These are phyloP conservation scores for Neofusicoccum ribis DNA, from an alignment of 2,329 filamentous ascomycete species.

Conservation along the genomic window DNA sequence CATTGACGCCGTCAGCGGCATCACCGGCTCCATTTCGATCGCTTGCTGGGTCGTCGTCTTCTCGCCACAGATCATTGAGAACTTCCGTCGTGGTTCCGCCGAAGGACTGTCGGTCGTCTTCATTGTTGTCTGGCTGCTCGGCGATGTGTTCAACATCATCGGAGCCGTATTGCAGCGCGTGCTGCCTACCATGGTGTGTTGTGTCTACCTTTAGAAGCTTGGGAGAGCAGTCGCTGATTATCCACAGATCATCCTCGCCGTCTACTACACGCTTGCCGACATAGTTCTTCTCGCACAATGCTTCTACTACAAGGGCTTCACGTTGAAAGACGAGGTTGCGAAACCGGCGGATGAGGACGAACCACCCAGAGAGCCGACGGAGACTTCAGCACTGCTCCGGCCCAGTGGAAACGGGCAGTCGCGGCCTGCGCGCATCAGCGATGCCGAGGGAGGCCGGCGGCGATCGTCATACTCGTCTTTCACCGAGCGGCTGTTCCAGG, in stretches of 20 bases:
- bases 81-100: constrained; percentile 80
- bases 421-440: constrained; percentile 27
- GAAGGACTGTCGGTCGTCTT: constrained; percentile 90
- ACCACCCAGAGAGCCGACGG: constrained; percentile 32
- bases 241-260: constrained; percentile 74
- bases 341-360: constrained; percentile 27
- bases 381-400: constrained; percentile 35
- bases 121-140: constrained; percentile 86
- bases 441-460: constrained; percentile 29
- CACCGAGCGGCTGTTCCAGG: constrained; percentile 57
- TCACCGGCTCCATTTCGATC: constrained; percentile 93
- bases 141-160: constrained; percentile 95
- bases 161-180: constrained; percentile 91
- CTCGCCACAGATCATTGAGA: constrained; percentile 94
- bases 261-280: constrained; percentile 92
- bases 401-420: constrained; percentile 26
- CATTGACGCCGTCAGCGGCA: constrained; percentile 87
- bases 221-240: background rate
- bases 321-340: constrained; percentile 36
- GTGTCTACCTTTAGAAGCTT: background rate
- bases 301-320: constrained; percentile 92
- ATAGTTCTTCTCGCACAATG: constrained; percentile 85
- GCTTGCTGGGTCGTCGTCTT: constrained; percentile 97
- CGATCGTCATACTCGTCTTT: constrained; percentile 38
- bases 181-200: constrained; percentile 79